Evolutionary conservation across 257 asterid genomes (phyloP), one percentile per base, ranked within the genome.

Genomic region (Hygrophila difformis): DNA sequence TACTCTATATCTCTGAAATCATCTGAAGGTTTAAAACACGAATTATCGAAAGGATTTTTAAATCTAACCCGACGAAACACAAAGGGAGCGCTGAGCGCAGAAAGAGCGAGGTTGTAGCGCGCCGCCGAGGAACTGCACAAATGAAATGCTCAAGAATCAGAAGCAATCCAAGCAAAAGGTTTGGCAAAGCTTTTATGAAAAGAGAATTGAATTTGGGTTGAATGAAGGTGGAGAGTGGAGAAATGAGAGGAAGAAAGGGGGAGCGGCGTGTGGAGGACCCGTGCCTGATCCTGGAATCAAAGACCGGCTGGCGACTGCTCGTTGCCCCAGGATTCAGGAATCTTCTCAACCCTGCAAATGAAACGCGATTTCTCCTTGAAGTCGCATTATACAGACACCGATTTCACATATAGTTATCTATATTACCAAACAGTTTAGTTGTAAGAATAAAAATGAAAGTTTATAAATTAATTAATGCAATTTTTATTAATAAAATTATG

Each of bases 181-280:
- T 23, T 5, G n/a, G 9, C 29, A n/a, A n/a, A n/a, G n/a, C n/a
- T n/a, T n/a, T n/a, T n/a, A n/a, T n/a, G n/a, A n/a, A n/a, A n/a
- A n/a, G n/a, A n/a, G n/a, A n/a, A n/a, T n/a, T n/a, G n/a, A n/a
- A n/a, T n/a, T n/a, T n/a, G n/a, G n/a, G n/a, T n/a, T n/a, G n/a
- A n/a, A n/a, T n/a, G n/a, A n/a, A n/a, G n/a, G n/a, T n/a, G n/a
- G n/a, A n/a, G n/a, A n/a, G n/a, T n/a, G n/a, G n/a, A n/a, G n/a
- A n/a, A n/a, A n/a, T n/a, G n/a, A n/a, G n/a, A n/a, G 18, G 14
- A 24, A 41, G 37, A 52, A 58, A 33, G 13, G 31, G n/a, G 36
- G 12, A 28, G 36, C 49, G 72, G 69, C 72, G 78, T 76, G 84
- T 76, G 81, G 81, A 12, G 51, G 63, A 65, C 70, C 64, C 59